A percentile compares a stretch with the other conserved stretches of the same genome.
Evolutionary conservation across 495 filamentous ascomycete genomes (phyloP).

Genomic region (Cryomyces minteri): DNA sequence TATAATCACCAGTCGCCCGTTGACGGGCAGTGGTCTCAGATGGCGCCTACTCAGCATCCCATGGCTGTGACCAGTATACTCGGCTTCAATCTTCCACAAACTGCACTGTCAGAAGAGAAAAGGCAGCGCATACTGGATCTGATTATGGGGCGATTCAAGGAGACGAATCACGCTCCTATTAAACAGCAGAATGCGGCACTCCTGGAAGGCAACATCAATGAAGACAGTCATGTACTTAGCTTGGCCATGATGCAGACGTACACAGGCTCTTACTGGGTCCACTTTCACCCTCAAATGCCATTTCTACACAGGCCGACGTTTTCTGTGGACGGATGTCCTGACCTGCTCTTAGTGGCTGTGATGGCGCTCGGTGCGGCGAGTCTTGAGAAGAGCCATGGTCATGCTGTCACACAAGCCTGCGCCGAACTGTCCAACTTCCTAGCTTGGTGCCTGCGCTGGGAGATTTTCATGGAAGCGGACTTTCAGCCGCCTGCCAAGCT

Average conservation of each 20-base stretch:
- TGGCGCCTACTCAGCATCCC: conserved; percentile 38
- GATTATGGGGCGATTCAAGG: conserved; percentile 67
- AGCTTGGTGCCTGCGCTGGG: conserved; percentile 82
- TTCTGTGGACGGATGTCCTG: conserved; percentile 66
- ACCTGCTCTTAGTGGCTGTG: conserved; percentile 74
- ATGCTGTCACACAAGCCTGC: conserved; percentile 49
- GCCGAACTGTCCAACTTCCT: conserved; percentile 71
- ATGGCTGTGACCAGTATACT: conserved; percentile 86
- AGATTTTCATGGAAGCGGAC: conserved; percentile 77
- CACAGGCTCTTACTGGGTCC: conserved; percentile 82
- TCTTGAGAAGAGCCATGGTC: conserved; percentile 62
- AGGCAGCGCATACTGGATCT: conserved; percentile 67
- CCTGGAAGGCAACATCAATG: conserved; percentile 57
- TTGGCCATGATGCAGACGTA: conserved; percentile 90
- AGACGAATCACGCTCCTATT: conserved; percentile 56
- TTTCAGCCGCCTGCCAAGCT: conserved; percentile 89
- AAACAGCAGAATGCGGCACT: conserved; percentile 60
- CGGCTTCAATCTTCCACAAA: conserved; percentile 45
- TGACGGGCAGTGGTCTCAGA: conserved; percentile 9
- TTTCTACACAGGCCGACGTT: conserved; percentile 93
- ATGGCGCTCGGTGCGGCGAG: conserved; percentile 88
- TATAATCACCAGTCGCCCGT: conserved; percentile 14
- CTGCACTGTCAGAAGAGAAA: conserved; percentile 69
- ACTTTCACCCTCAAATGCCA: conserved; percentile 87
- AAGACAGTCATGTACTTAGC: conserved; percentile 63